These are phyloP conservation scores for Elsinoe batatas DNA, from an alignment of 2,329 filamentous ascomycete genomes.

Conservation along the genomic window DNA sequence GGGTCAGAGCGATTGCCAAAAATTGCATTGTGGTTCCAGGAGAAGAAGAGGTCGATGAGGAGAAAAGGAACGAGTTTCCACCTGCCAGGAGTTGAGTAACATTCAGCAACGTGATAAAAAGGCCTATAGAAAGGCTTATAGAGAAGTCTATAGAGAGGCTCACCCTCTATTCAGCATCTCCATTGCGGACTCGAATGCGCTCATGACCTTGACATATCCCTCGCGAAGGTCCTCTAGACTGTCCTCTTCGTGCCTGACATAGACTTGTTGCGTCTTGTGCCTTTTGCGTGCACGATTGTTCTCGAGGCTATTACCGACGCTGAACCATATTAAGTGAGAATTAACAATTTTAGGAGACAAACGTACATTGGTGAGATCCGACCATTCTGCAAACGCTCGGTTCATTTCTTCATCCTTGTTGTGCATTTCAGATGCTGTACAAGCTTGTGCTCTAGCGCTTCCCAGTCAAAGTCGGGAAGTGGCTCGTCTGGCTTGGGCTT, in stretches of 20 bases:
- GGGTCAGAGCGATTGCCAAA: too few species aligned
- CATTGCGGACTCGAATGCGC: slow-evolving; percentile 42
- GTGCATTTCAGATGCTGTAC: too few species aligned
- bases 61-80: too few species aligned
- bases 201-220: slow-evolving; percentile 49
- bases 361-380: slow-evolving; percentile 50
- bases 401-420: slow-evolving; percentile 58
- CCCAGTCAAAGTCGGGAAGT: too few species aligned
- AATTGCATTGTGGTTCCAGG: too few species aligned
- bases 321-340: slow-evolving; percentile 56
- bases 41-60: too few species aligned
- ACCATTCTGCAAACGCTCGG: slow-evolving; percentile 28
- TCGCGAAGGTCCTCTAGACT: slow-evolving; percentile 63
- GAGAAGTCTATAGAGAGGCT: too few species aligned
- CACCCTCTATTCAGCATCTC: slow-evolving; percentile 29
- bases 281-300: slow-evolving; percentile 67
- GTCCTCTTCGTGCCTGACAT: slow-evolving; percentile 64
- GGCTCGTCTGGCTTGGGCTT: not conserved
- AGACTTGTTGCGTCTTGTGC: slow-evolving; percentile 67
- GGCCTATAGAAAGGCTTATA: too few species aligned
- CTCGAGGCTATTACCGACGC: slow-evolving; percentile 61
- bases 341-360: too few species aligned
- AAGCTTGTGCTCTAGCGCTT: too few species aligned
- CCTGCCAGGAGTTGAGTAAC: too few species aligned
- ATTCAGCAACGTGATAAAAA: too few species aligned